These are phyloP conservation scores for Rhodamnia rubescens DNA, from an alignment of 345 rosid genomes.

Conservation along the genomic window DNA sequence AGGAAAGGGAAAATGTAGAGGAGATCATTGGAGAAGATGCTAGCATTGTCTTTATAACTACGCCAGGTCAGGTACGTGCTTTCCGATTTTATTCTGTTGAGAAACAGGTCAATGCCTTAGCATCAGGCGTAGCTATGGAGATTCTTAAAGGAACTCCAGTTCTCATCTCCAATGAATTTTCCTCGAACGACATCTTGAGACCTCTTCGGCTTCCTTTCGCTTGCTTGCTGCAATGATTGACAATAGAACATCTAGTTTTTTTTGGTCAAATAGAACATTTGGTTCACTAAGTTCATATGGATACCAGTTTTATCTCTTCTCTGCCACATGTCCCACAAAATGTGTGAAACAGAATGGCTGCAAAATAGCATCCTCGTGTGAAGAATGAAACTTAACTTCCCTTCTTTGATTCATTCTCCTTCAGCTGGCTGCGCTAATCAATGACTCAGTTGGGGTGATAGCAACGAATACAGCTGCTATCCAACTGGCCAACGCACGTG, in stretches of 20 bases:
- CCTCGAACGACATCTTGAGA: background rate
- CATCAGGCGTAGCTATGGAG: background rate
- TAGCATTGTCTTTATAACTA: constrained; percentile 67
- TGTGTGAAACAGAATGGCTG: background rate
- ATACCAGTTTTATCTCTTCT: background rate
- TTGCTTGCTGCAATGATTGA: background rate
- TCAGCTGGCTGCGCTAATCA: constrained; percentile 81
- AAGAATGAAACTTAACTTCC: background rate
- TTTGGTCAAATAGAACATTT: no score
- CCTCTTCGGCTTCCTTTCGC: background rate
- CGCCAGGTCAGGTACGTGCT: constrained; percentile 72
- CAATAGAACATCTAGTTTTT: no score
- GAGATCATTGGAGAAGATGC: constrained; percentile 67
- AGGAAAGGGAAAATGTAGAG: constrained; percentile 78
- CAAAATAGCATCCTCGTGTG: background rate
- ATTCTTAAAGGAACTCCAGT: background rate
- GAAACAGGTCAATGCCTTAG: background rate
- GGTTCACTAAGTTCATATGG: background rate
- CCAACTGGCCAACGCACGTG: constrained; percentile 78
- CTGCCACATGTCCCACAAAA: background rate
- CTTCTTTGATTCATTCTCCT: constrained; percentile 1
- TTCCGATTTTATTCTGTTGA: background rate
- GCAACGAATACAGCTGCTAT: constrained; percentile 89
- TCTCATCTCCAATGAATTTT: background rate
- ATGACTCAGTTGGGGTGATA: constrained; percentile 83